Evolutionary conservation across 2,329 filamentous ascomycete species (phyloP).

Genomic region (Ceratocystis colombiana): DNA sequence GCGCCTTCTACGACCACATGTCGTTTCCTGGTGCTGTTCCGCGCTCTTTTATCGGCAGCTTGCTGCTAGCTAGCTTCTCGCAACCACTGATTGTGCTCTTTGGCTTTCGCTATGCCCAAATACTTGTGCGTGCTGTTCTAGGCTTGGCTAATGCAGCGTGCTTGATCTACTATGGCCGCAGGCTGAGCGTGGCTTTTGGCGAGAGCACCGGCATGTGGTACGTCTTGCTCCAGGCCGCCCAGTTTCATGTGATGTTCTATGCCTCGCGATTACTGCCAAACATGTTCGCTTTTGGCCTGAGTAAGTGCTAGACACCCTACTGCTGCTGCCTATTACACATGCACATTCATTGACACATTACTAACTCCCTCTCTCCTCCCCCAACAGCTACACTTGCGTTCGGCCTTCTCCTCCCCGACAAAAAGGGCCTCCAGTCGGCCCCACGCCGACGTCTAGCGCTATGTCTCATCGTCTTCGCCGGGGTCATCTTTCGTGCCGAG

Average conservation of each 20-base stretch:
- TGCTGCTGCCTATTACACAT: not conserved
- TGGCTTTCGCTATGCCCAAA: slow-evolving; percentile 47
- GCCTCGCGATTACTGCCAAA: slow-evolving; percentile 85
- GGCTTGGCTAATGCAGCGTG: slow-evolving; percentile 64
- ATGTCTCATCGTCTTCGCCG: slow-evolving; percentile 66
- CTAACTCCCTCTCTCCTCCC: not conserved
- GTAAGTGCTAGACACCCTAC: slow-evolving; percentile 40
- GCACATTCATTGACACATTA: no score
- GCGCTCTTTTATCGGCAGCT: slow-evolving; percentile 75
- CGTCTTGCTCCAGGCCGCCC: slow-evolving; percentile 62
- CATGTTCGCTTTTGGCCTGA: slow-evolving; percentile 86
- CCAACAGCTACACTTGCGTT: slow-evolving; percentile 54
- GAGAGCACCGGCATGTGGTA: slow-evolving; percentile 65
- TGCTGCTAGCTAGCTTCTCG: slow-evolving; percentile 62
- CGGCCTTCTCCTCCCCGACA: slow-evolving; percentile 37
- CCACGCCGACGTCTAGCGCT: slow-evolving; percentile 54
- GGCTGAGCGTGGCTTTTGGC: slow-evolving; percentile 59
- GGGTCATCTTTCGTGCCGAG: slow-evolving; percentile 81
- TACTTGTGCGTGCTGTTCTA: slow-evolving; percentile 63
- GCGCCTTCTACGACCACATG: slow-evolving; percentile 70
- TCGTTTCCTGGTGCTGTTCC: slow-evolving; percentile 85
- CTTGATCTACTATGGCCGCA: slow-evolving; percentile 54
- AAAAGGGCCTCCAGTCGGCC: slow-evolving; percentile 28
- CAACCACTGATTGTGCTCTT: slow-evolving; percentile 55
- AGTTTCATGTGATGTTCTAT: slow-evolving; percentile 93